Conservation (phyloP, 2,329 filamentous ascomycete species). For the Fusarium sp. region DNA sequence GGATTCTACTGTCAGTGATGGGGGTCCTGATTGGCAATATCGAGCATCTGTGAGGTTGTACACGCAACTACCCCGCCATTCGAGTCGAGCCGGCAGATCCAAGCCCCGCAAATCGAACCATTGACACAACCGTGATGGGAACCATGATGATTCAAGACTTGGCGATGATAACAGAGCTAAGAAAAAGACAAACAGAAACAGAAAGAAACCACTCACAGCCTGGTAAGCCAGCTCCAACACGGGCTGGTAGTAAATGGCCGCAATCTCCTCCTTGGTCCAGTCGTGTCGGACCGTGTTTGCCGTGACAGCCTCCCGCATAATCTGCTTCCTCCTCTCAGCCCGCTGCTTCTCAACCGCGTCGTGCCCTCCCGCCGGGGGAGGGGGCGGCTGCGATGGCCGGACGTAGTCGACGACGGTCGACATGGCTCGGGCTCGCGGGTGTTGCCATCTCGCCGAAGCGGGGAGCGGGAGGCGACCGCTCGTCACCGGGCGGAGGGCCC, state of each 20-base stretch:
- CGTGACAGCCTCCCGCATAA: constrained; percentile 66
- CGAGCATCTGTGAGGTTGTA: constrained; percentile 9
- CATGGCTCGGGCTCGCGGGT: constrained; percentile 34
- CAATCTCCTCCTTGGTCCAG: constrained; percentile 87
- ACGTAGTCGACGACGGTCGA: constrained; percentile 44
- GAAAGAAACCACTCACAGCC: constrained; percentile 65
- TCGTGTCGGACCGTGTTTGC: constrained; percentile 73
- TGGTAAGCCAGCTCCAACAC: constrained; percentile 83
- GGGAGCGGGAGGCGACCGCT: constrained; percentile 16
- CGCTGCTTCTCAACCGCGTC: constrained; percentile 41
- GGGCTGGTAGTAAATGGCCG: constrained; percentile 83
- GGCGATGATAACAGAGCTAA: background rate
- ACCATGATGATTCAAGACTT: background rate
- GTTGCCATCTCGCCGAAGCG: constrained; percentile 40
- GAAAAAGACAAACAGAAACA: background rate
- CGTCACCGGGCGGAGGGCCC: constrained; percentile 29
- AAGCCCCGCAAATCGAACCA: background rate
- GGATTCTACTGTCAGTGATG: constrained; percentile 24
- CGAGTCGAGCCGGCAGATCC: background rate
- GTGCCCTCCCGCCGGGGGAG: constrained; percentile 32
- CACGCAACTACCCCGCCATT: constrained; percentile 6
- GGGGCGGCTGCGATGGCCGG: constrained; percentile 37
- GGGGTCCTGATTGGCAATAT: background rate
- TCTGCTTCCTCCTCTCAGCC: constrained; percentile 44
- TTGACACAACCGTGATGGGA: background rate